Conservation (phyloP, 2,329 filamentous ascomycete species). For the Fusarium sp. region DNA sequence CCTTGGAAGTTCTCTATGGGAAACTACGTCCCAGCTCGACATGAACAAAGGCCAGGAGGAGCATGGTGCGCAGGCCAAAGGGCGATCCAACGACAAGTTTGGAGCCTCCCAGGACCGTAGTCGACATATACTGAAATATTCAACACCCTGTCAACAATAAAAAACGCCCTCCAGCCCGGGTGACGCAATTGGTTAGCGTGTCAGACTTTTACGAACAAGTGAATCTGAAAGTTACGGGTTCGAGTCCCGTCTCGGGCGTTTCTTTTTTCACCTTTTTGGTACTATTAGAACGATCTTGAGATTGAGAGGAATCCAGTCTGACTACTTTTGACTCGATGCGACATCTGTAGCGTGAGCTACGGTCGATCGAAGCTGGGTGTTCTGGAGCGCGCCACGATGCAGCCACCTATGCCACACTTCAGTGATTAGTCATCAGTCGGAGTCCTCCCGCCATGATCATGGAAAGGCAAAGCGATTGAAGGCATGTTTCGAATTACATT, state of each 20-base stretch:
- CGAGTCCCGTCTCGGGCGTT: constrained; percentile 2
- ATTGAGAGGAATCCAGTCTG: fast-evolving
- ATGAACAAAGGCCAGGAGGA: not conserved
- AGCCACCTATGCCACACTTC: not conserved
- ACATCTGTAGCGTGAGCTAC: not conserved
- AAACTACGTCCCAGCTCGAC: not conserved
- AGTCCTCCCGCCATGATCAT: not conserved
- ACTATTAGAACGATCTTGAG: fast-evolving
- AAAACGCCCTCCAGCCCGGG: not conserved
- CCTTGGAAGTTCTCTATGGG: no score
- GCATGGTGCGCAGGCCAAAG: not conserved
- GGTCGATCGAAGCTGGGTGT: not conserved
- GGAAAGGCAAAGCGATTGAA: not conserved
- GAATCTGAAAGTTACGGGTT: constrained; percentile 25
- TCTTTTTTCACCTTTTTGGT: not conserved
- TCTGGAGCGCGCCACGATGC: not conserved
- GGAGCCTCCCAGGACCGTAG: fast-evolving
- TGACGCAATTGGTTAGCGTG: constrained; percentile 36
- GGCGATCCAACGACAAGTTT: not conserved
- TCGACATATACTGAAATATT: not conserved
- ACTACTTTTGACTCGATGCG: fast-evolving
- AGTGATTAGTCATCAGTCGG: not conserved
- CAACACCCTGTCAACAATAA: not conserved
- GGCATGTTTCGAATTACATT: no score
- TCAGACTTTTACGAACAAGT: constrained; percentile 24